Percentiles rank a stretch among this genome's conserved stretches.
Evolutionary conservation across 2,329 filamentous ascomycete species (phyloP).

Genomic region (Sarocladiaceae sp.): DNA sequence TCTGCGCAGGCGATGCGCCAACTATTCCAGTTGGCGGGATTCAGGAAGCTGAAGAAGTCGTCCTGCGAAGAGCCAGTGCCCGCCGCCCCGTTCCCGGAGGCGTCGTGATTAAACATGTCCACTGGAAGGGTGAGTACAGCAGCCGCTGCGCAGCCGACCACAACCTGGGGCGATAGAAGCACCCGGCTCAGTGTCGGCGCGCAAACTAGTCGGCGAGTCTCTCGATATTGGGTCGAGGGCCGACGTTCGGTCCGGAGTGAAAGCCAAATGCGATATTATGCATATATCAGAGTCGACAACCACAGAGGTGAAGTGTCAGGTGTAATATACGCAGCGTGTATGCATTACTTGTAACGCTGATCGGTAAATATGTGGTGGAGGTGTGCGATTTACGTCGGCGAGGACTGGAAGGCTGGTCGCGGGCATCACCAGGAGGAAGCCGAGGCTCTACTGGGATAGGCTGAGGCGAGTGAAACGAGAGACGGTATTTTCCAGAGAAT

Average conservation of each 20-base stretch:
- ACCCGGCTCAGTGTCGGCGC: slow-evolving; percentile 6
- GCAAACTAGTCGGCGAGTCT: background rate
- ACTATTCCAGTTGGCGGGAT: slow-evolving; percentile 7
- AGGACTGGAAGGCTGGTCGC: background rate
- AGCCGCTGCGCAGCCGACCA: slow-evolving; percentile 3
- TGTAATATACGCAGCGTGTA: background rate
- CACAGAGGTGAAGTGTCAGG: background rate
- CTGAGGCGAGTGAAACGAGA: background rate
- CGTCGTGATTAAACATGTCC: slow-evolving; percentile 5
- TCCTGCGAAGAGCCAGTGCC: slow-evolving; percentile 1
- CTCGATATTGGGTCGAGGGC: background rate
- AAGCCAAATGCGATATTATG: too few species aligned
- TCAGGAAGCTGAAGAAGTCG: slow-evolving; percentile 10
- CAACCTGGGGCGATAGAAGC: background rate
- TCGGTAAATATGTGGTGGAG: background rate
- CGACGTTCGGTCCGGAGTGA: too few species aligned
- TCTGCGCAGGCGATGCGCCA: slow-evolving; percentile 14
- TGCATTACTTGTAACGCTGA: background rate
- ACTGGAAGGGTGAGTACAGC: background rate
- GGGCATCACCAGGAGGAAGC: background rate
- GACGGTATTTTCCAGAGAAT: background rate
- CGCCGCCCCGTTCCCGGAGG: background rate
- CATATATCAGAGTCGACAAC: background rate
- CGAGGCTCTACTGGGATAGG: background rate
- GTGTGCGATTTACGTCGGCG: background rate